Conservation (phyloP, 176 grass and related monocot species). For the Oryza meridionalis region DNA sequence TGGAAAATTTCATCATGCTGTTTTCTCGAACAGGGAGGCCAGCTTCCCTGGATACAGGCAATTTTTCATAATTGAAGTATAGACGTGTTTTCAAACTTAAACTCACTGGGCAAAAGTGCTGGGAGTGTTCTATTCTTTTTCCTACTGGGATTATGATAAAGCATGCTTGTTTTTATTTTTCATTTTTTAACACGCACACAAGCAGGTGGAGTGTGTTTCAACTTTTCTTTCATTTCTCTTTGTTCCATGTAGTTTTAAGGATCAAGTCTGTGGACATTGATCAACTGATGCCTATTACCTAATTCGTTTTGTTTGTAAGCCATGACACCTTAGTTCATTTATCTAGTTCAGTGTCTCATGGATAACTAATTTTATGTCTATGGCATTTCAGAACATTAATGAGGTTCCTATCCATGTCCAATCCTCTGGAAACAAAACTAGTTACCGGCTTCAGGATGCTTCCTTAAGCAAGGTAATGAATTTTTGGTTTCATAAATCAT, state of each 20-base stretch:
- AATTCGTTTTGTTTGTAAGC: neutral
- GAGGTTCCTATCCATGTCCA: slow-evolving; percentile 56
- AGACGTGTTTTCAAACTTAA: neutral
- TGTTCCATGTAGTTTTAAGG: slow-evolving; percentile 21
- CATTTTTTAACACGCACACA: slow-evolving; percentile 10
- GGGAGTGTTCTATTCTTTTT: neutral
- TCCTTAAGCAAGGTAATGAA: slow-evolving; percentile 80
- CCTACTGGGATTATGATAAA: no score
- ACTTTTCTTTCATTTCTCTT: neutral
- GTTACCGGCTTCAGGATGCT: slow-evolving; percentile 71
- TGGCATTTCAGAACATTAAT: slow-evolving; percentile 84
- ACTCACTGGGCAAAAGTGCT: neutral
- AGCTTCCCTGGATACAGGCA: neutral
- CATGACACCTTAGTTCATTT: slow-evolving; percentile 16
- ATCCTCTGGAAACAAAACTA: slow-evolving; percentile 39
- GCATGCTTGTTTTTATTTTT: neutral
- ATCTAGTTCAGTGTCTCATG: neutral
- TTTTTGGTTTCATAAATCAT: slow-evolving; percentile 1
- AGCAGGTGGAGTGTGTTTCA: neutral
- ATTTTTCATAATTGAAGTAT: neutral
- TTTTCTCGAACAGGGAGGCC: neutral
- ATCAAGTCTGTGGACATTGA: slow-evolving; percentile 5
- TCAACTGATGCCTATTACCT: neutral
- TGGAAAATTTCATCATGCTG: neutral
- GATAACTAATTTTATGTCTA: slow-evolving; percentile 27